Conservation (phyloP, 139 green algal genomes). For the Asterochloris sp. region DNA sequence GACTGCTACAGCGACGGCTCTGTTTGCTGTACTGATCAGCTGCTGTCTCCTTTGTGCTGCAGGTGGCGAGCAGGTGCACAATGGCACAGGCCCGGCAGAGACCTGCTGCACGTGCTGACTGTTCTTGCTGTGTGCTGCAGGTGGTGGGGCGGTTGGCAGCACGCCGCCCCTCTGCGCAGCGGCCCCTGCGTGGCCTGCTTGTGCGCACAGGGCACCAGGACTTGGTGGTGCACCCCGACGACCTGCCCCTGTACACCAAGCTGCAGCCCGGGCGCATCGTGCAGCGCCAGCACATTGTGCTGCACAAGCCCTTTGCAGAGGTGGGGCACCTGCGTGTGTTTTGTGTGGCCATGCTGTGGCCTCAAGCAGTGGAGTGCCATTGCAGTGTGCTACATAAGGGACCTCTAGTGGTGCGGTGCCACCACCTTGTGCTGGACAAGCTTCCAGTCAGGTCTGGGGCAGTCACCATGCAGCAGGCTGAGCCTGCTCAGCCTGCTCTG, state of each 20-base stretch:
- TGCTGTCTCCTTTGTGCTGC: too few species aligned
- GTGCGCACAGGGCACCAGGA: conserved; percentile 56
- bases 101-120: too few species aligned
- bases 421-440: too few species aligned
- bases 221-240: conserved; percentile 75
- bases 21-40: too few species aligned
- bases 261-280: conserved; percentile 68
- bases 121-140: conserved; percentile 1
- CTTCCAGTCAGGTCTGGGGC: neutral
- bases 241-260: conserved; percentile 86
- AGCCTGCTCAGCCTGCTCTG: neutral
- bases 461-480: neutral
- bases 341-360: too few species aligned
- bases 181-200: conserved; percentile 59
- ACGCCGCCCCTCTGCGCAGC: conserved; percentile 44
- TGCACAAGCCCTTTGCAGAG: conserved; percentile 60
- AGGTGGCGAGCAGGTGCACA: too few species aligned
- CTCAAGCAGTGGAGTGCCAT: too few species aligned
- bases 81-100: too few species aligned
- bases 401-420: too few species aligned
- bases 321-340: neutral
- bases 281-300: conserved; percentile 76
- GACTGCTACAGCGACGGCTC: too few species aligned
- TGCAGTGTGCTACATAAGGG: too few species aligned
- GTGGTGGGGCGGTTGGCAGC: conserved; percentile 74